A percentile compares a stretch with the other conserved stretches of the same genome.
phyloP scores from a whole-genome alignment of 2,329 filamentous ascomycete species.

The Pseudonectria foliicola region DNA sequence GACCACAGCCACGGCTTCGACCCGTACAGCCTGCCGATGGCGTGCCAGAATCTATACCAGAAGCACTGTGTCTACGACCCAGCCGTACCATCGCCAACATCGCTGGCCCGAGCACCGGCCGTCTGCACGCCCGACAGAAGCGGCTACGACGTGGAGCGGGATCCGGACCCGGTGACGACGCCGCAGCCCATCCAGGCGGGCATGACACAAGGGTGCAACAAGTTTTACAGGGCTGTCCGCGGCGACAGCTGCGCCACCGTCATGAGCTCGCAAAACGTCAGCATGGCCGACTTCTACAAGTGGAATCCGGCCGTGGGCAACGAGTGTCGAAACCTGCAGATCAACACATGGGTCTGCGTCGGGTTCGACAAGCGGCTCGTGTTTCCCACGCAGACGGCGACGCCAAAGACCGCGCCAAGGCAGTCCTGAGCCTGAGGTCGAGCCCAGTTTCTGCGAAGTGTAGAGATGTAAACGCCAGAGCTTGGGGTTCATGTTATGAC shows the following conservation, averaged over 20 bases:
- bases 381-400: conserved; percentile 1
- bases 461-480: no score
- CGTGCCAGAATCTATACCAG: conserved; percentile 1
- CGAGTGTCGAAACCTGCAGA: conserved; percentile 2
- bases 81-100: not conserved
- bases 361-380: conserved; percentile 1
- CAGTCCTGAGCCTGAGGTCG: no score
- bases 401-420: not conserved
- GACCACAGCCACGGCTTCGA: conserved; percentile 2
- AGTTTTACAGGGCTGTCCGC: conserved; percentile 6
- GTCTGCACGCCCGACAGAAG: conserved; percentile 3
- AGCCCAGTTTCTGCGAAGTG: no score
- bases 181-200: not conserved
- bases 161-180: conserved; percentile 1
- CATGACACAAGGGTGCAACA: conserved; percentile 9
- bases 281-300: conserved; percentile 1
- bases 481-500: no score
- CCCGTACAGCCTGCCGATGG: not conserved
- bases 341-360: conserved; percentile 1
- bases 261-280: conserved; percentile 1
- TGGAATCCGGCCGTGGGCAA: conserved; percentile 3
- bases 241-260: conserved; percentile 6
- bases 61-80: conserved; percentile 1
- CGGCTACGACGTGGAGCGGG: not conserved
- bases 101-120: not conserved